Percentiles rank a stretch among this genome's conserved stretches.
Conservation (phyloP, 805 yeast species). For the Myxozyma lipomycoides region DNA sequence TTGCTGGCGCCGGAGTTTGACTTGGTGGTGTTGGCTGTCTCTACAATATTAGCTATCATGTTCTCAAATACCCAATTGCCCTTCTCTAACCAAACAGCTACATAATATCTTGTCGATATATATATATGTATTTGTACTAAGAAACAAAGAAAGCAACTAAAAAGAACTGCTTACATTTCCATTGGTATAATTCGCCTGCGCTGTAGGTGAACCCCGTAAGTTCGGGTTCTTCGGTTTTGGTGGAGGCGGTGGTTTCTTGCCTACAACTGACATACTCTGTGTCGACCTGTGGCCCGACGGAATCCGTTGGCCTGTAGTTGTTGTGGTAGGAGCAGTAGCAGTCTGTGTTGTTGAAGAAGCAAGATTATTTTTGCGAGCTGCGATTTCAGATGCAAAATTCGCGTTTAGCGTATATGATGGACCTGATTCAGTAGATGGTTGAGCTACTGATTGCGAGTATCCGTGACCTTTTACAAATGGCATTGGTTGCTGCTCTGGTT, state of each 20-base stretch:
- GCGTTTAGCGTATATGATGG: constrained; percentile 24
- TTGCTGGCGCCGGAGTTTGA: not conserved
- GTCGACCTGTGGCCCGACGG: constrained; percentile 24
- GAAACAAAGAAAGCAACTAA: constrained; percentile 2
- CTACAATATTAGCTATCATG: not conserved
- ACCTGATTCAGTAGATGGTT: constrained; percentile 1
- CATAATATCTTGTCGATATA: too few relatives aligned
- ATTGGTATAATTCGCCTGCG: not conserved
- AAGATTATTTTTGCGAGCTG: constrained; percentile 21
- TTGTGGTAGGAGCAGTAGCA: constrained; percentile 21
- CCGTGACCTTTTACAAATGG: constrained; percentile 20
- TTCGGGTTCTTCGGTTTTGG: constrained; percentile 18
- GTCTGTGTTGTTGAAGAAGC: constrained; percentile 28
- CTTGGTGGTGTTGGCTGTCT: not conserved
- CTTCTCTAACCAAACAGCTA: too few relatives aligned
- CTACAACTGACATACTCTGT: constrained; percentile 23
- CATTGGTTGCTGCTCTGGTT: constrained; percentile 5
- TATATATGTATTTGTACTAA: not conserved
- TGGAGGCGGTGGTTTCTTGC: constrained; percentile 29
- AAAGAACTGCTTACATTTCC: constrained; percentile 18
- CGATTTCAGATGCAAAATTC: constrained; percentile 38
- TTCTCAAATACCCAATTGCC: too few relatives aligned
- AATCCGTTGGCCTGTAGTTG: constrained; percentile 9
- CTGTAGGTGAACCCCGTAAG: constrained; percentile 21
- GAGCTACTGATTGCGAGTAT: constrained; percentile 21